A percentile compares a stretch with the other conserved stretches of the same genome.
Evolutionary conservation across 331 rosid genomes (phyloP).

Genomic region (Pyracantha coccinea): DNA sequence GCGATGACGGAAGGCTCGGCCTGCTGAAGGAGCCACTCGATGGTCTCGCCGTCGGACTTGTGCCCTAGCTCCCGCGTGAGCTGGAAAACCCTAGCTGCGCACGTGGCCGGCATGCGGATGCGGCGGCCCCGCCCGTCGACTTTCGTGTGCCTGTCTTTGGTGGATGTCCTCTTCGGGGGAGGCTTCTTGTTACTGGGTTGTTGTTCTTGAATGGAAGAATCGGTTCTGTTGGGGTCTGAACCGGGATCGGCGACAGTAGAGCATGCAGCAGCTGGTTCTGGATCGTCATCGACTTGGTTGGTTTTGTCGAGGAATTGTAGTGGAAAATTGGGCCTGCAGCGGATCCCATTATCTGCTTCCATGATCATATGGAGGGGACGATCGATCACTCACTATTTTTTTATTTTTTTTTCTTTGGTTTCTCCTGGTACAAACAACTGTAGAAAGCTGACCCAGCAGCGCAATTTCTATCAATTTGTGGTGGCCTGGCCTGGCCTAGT

Average conservation of each 20-base stretch:
- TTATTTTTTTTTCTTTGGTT: neutral
- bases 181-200: slow-evolving; percentile 31
- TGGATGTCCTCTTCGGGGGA: slow-evolving; percentile 59
- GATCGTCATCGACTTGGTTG: slow-evolving; percentile 20
- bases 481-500: slow-evolving; percentile 60
- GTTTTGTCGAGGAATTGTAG: slow-evolving; percentile 72
- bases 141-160: slow-evolving; percentile 91
- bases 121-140: slow-evolving; percentile 99
- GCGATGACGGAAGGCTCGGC: slow-evolving; percentile 97
- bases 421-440: slow-evolving; percentile 7
- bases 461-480: slow-evolving; percentile 3
- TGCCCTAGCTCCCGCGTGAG: slow-evolving; percentile 40
- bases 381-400: neutral
- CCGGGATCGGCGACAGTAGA: slow-evolving; percentile 1
- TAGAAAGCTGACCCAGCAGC: slow-evolving; percentile 1
- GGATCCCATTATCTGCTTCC: slow-evolving; percentile 77
- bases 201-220: neutral
- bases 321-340: slow-evolving; percentile 88
- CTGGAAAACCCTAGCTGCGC: slow-evolving; percentile 86
- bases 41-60: slow-evolving; percentile 94
- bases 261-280: neutral
- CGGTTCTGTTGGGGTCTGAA: neutral
- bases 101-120: slow-evolving; percentile 98
- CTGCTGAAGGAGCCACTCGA: slow-evolving; percentile 97
- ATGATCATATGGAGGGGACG: slow-evolving; percentile 43